A percentile compares a stretch with the other conserved stretches of the same genome.
Conservation (phyloP, 768 basidiomycete species). For the Xanthoconium stramineum region DNA sequence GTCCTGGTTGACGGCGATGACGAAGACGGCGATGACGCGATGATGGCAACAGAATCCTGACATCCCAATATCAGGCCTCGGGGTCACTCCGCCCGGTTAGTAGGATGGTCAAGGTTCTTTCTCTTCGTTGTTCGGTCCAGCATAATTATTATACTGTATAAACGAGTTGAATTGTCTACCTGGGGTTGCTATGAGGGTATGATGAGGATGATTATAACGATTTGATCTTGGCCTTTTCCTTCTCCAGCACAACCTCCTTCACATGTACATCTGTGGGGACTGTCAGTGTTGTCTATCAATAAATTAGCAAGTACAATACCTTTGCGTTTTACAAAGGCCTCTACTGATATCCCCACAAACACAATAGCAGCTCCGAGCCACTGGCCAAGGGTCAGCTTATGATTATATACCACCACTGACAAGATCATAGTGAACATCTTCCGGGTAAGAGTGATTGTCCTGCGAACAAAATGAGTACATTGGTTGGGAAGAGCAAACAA, state of each 20-base stretch:
- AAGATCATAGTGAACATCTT: constrained; percentile 98
- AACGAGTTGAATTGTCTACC: constrained; percentile 14
- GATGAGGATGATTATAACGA: constrained; percentile 46
- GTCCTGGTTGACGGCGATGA: constrained; percentile 32
- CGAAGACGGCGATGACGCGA: constrained; percentile 32
- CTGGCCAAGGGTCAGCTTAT: constrained; percentile 78
- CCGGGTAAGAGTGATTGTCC: constrained; percentile 92
- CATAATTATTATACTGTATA: constrained; percentile 28
- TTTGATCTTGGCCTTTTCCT: constrained; percentile 82
- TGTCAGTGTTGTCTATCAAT: neutral
- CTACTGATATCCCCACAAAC: constrained; percentile 93
- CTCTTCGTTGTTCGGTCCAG: neutral
- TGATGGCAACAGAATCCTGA: constrained; percentile 34
- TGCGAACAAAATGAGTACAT: constrained; percentile 28
- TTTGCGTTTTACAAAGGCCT: constrained; percentile 88
- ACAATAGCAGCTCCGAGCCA: constrained; percentile 92
- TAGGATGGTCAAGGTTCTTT: too few species aligned
- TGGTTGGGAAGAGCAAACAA: neutral
- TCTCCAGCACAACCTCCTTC: constrained; percentile 77
- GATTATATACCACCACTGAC: constrained; percentile 89
- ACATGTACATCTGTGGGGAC: constrained; percentile 65
- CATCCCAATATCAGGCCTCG: neutral
- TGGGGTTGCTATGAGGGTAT: constrained; percentile 8
- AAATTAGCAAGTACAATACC: constrained; percentile 42
- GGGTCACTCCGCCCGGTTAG: too few species aligned